Percentiles rank a stretch among this genome's conserved stretches.
phyloP scores from a whole-genome alignment of 441 rosid genomes.

The Arabidopsis hybrid region DNA sequence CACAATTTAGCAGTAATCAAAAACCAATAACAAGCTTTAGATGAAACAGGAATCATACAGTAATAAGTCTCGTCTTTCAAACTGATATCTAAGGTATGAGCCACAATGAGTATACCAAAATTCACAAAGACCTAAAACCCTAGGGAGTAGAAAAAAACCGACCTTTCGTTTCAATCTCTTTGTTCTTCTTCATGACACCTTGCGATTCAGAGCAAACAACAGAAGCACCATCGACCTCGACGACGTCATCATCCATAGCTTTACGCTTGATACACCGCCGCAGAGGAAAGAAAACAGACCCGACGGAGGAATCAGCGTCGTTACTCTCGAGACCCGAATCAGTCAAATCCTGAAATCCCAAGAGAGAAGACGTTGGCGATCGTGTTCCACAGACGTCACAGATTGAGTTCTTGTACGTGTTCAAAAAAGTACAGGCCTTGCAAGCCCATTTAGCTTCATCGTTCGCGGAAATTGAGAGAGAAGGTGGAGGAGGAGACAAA shows the following conservation, averaged over 20 bases:
- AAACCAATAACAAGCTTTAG: not conserved
- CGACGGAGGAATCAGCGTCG: slow-evolving; percentile 64
- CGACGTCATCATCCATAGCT: slow-evolving; percentile 47
- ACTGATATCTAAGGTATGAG: not conserved
- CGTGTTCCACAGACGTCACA: slow-evolving; percentile 79
- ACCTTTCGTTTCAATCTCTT: slow-evolving; percentile 58
- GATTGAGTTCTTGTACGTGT: slow-evolving; percentile 64
- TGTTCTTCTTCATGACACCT: slow-evolving; percentile 43
- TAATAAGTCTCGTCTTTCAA: not conserved
- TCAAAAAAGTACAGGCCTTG: slow-evolving; percentile 90
- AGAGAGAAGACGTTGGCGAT: slow-evolving; percentile 53
- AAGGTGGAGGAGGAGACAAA: slow-evolving; percentile 32
- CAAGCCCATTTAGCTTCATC: slow-evolving; percentile 73
- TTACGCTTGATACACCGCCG: slow-evolving; percentile 68
- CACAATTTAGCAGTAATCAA: not conserved
- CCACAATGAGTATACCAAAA: not conserved
- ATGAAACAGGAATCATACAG: slow-evolving; percentile 8
- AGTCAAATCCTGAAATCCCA: slow-evolving; percentile 59
- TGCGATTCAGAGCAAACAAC: slow-evolving; percentile 41
- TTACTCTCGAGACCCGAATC: slow-evolving; percentile 51
- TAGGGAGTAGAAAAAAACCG: not conserved
- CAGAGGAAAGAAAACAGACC: slow-evolving; percentile 89
- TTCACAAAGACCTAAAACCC: slow-evolving; percentile 17
- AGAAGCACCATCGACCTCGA: slow-evolving; percentile 34
- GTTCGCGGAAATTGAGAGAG: slow-evolving; percentile 31